phyloP scores from a whole-genome alignment of 2,329 filamentous ascomycete species.

The Aspergillus ibericus region DNA sequence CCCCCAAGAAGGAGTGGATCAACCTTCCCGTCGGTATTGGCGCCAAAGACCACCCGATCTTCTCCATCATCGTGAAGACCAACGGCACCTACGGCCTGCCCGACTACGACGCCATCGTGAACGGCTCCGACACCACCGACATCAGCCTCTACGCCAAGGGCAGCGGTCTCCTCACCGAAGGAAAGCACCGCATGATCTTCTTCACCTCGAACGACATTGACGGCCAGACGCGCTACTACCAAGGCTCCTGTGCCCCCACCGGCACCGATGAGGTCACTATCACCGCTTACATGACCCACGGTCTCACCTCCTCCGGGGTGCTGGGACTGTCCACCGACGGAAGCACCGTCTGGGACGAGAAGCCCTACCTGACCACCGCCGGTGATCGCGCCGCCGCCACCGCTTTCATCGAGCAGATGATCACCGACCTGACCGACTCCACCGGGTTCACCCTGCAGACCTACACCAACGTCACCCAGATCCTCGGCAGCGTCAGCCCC shows the following conservation, averaged over 20 bases:
- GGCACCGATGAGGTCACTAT: constrained; percentile 20
- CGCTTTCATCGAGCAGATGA: constrained; percentile 20
- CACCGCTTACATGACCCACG: constrained; percentile 29
- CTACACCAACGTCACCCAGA: constrained; percentile 25
- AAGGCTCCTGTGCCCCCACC: constrained; percentile 24
- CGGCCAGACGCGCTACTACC: constrained; percentile 27
- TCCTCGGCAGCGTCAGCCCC: constrained; percentile 38
- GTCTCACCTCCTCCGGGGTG: constrained; percentile 27
- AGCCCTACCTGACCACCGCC: constrained; percentile 26
- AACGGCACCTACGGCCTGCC: constrained; percentile 16
- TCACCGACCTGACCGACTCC: constrained; percentile 21
- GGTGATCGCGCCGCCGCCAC: constrained; percentile 23
- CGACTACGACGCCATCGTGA: not conserved
- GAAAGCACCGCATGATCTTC: constrained; percentile 29
- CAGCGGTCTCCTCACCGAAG: constrained; percentile 22
- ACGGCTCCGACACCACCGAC: constrained; percentile 15
- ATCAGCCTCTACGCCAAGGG: constrained; percentile 26
- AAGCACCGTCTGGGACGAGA: constrained; percentile 27
- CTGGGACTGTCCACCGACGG: constrained; percentile 24
- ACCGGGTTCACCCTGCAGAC: constrained; percentile 25
- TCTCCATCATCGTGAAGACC: constrained; percentile 6
- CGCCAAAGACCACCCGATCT: constrained; percentile 44
- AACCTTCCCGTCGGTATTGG: constrained; percentile 54
- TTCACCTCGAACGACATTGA: constrained; percentile 29
- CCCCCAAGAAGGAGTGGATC: constrained; percentile 50